Conservation (phyloP, 805 yeast species). For the Candida coleopterorum region DNA sequence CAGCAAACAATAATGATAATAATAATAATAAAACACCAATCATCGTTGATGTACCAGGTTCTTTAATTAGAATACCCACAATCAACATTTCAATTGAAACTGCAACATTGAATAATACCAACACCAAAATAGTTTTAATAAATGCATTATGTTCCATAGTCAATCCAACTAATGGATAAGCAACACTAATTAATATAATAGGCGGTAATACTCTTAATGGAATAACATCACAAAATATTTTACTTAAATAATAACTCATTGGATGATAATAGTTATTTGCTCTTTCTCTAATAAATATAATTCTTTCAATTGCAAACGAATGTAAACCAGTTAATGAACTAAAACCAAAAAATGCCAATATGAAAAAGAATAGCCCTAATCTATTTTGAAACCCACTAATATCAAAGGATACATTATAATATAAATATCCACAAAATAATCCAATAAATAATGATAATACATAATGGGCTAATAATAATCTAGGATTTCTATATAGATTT, state of each 20-base stretch:
- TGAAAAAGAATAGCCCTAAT: conserved; percentile 86
- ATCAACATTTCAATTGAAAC: conserved; percentile 80
- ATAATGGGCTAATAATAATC: conserved; percentile 80
- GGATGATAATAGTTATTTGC: conserved; percentile 94
- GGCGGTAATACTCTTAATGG: conserved; percentile 95
- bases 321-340: conserved; percentile 89
- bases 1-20: conserved; percentile 88
- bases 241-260: conserved; percentile 75
- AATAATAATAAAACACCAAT: conserved; percentile 78
- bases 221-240: conserved; percentile 84
- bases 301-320: conserved; percentile 81
- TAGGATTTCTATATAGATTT: conserved; percentile 89
- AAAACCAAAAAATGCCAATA: conserved; percentile 89
- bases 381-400: conserved; percentile 96
- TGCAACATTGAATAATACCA: conserved; percentile 81
- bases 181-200: conserved; percentile 65
- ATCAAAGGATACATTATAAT: conserved; percentile 79
- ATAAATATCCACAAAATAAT: conserved; percentile 76
- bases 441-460: conserved; percentile 73
- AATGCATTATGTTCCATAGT: conserved; percentile 74
- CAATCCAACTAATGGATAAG: conserved; percentile 88
- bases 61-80: conserved; percentile 82
- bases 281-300: conserved; percentile 86
- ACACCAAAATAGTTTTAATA: conserved; percentile 59
- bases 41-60: conserved; percentile 89